Base-by-base conservation (phyloP, 305 asterid genomes). In the Euphrasia arctica region DNA sequence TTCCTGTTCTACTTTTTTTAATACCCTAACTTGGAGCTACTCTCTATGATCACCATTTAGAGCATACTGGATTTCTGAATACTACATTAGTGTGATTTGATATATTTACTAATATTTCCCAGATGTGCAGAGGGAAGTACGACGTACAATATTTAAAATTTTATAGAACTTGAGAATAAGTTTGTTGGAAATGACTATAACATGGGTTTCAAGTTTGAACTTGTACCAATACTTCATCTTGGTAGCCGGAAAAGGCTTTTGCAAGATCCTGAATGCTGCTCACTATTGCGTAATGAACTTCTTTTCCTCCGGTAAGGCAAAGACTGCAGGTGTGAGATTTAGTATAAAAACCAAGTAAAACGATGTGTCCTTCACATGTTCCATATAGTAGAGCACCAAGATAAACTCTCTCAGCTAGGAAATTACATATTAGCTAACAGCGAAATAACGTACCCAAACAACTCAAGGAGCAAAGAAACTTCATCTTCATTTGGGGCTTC, bases 231-330 rank as follows among this genome's bases (percentile, higher is more conserved):
- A 93, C 97, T 90, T 90, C 99, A 64, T 88, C 96, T 65, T 86
- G 73, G 74, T 90, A 93, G 82, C 80, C 75, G 69, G 97, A 83
- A 76, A 93, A 90, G 50, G 78, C 89, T 80, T 83, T 93, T 25
- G 99, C 95, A 62, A 93, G 95, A 78, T 90, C 96, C 83, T 90
- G 99, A 78, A 93, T 83, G 80, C 97, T 90, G 88, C 96, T 93
- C 66, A 88, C 95, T 54, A 93, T 84, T 64, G 96, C 99, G 64
- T 88, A 65, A 77, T 86, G 96, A 76, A 90, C 95, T 80, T 86
- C 99, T 77, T 81, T 93, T 55, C 96, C 96, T 72, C 97, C 96
- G 9, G 80, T 70, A 72, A 93, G 97, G 79, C 96, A 93, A 31
- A 93, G 72, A 65, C 97, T 93, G 91, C 76, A 78, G 58, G 66